Percentiles rank a stretch among this genome's conserved stretches.
Evolutionary conservation across 306 rosid species (phyloP).

Genomic region (Castanopsis chinensis): DNA sequence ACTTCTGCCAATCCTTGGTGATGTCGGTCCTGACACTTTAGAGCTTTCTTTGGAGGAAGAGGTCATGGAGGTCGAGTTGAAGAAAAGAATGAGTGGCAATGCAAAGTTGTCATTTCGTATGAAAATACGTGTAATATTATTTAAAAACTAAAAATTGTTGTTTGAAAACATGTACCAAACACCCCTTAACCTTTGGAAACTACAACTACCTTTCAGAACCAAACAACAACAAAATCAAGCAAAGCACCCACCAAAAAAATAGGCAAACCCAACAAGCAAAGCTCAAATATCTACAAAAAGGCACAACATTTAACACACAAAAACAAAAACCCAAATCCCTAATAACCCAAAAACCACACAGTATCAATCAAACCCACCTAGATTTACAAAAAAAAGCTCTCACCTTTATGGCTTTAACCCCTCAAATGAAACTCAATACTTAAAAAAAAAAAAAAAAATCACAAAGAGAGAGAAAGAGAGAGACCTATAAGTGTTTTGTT

Average conservation of each 20-base stretch:
- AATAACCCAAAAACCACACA: background rate
- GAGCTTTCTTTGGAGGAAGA: too few species aligned
- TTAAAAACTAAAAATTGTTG: too few species aligned
- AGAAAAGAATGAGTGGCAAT: too few species aligned
- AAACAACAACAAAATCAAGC: background rate
- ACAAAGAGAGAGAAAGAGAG: background rate
- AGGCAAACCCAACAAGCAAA: background rate
- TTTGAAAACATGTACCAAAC: too few species aligned
- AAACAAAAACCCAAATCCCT: background rate
- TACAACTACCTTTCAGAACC: background rate
- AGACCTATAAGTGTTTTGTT: background rate
- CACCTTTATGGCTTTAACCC: conserved; percentile 10
- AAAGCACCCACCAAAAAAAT: background rate
- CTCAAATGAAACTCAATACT: conserved; percentile 8
- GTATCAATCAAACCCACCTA: background rate
- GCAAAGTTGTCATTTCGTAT: too few species aligned
- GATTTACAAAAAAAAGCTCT: background rate
- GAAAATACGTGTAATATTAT: too few species aligned
- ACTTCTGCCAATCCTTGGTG: too few species aligned
- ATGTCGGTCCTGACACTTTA: too few species aligned
- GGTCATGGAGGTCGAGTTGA: too few species aligned
- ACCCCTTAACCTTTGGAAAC: too few species aligned
- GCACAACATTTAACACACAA: background rate
- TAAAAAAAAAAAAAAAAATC: background rate
- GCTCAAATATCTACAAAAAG: background rate